These are phyloP conservation scores for Kurtzmaniella fragi DNA, from an alignment of 805 yeast genomes.

Conservation along the genomic window DNA sequence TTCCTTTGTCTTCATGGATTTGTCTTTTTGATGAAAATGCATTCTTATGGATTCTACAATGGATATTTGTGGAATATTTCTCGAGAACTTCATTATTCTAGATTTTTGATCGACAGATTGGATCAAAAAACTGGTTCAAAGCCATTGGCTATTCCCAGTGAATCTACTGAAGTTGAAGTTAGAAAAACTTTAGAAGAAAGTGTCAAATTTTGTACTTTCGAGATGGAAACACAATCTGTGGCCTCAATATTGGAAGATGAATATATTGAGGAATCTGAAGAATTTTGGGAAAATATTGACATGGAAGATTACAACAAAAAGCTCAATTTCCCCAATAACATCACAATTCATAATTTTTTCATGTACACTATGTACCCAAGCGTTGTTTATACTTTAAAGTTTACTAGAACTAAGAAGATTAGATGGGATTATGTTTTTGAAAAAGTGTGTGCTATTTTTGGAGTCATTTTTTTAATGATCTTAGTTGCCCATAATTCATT, in stretches of 20 bases:
- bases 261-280: background rate
- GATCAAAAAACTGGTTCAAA: slow-evolving; percentile 18
- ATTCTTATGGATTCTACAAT: slow-evolving; percentile 86
- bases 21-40: slow-evolving; percentile 91
- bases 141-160: slow-evolving; percentile 11
- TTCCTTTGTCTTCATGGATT: slow-evolving; percentile 79
- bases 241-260: slow-evolving; percentile 14
- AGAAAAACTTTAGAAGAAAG: slow-evolving; percentile 39
- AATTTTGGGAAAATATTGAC: slow-evolving; percentile 3
- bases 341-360: slow-evolving; percentile 62
- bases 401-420: slow-evolving; percentile 68
- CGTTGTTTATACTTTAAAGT: slow-evolving; percentile 74
- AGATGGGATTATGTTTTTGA: slow-evolving; percentile 64
- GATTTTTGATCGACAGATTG: slow-evolving; percentile 36
- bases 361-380: slow-evolving; percentile 86
- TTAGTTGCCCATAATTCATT: slow-evolving; percentile 68
- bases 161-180: slow-evolving; percentile 20
- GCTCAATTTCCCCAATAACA: slow-evolving; percentile 64
- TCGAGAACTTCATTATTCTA: slow-evolving; percentile 50
- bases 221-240: slow-evolving; percentile 54
- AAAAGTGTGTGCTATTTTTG: slow-evolving; percentile 78
- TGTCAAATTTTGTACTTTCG: slow-evolving; percentile 66
- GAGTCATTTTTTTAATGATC: slow-evolving; percentile 80
- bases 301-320: slow-evolving; percentile 7
- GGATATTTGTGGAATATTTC: slow-evolving; percentile 77